phyloP scores from a whole-genome alignment of 768 basidiomycete genomes.

The Hygrophorus pudorinus region DNA sequence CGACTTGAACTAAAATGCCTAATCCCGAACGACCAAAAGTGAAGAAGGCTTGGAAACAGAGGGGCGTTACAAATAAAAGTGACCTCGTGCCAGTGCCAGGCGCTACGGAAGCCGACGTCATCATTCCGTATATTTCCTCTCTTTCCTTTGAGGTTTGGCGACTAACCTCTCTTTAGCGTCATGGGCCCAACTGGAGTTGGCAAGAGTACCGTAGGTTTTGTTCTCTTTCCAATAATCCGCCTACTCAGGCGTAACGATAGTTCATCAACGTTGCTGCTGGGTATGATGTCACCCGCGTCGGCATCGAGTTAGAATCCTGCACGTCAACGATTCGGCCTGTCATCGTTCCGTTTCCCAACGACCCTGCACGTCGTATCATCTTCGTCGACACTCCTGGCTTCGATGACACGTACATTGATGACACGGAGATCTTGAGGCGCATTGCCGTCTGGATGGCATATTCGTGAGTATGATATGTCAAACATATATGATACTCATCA shows the following conservation, averaged over 20 bases:
- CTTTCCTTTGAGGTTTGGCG: not conserved
- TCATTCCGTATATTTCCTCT: not conserved
- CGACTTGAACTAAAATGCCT: no score
- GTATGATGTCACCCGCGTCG: slow-evolving; percentile 1
- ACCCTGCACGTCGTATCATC: not conserved
- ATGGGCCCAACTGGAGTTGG: not conserved
- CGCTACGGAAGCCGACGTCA: not conserved
- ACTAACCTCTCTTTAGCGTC: not conserved
- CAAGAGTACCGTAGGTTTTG: not conserved
- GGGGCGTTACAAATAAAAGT: no score
- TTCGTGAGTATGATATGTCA: slow-evolving; percentile 7
- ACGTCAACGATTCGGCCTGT: slow-evolving; percentile 5
- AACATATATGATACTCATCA: not conserved
- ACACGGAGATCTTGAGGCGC: slow-evolving; percentile 9
- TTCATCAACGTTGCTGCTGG: slow-evolving; percentile 8
- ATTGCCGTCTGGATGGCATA: slow-evolving; percentile 11
- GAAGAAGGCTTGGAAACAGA: no score
- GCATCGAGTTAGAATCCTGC: slow-evolving; percentile 4
- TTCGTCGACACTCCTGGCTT: slow-evolving; percentile 18
- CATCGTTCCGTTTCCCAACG: not conserved
- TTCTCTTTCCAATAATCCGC: not conserved
- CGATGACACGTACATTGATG: slow-evolving; percentile 11
- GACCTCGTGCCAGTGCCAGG: no score
- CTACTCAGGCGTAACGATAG: not conserved
- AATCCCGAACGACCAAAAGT: no score